Evolutionary conservation across 2,329 filamentous ascomycete genomes (phyloP).

Genomic region (Diaporthe aspalathi): DNA sequence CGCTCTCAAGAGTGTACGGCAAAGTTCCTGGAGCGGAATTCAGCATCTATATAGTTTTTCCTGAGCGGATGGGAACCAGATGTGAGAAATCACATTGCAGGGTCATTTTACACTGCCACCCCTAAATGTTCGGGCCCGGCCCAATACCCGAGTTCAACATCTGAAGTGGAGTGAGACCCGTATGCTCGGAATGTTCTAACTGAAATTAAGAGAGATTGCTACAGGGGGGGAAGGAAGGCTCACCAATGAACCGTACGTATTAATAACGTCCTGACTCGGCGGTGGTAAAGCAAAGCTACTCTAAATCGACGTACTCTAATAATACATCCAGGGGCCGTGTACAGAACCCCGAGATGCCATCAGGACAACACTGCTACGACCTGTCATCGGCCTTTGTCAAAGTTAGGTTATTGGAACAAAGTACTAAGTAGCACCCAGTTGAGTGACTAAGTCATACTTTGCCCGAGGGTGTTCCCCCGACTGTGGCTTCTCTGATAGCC

Average conservation of each 20-base stretch:
- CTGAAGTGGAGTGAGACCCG: background rate
- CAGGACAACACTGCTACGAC: background rate
- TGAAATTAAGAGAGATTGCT: constrained; percentile 2
- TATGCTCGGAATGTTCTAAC: background rate
- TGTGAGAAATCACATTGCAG: background rate
- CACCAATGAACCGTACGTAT: constrained; percentile 1
- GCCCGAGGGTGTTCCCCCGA: background rate
- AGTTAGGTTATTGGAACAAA: background rate
- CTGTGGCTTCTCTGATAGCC: background rate
- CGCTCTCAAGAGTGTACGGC: background rate
- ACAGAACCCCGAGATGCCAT: background rate
- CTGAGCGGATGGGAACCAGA: background rate
- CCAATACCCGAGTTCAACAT: background rate
- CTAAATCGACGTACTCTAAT: constrained; percentile 9
- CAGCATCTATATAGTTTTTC: background rate
- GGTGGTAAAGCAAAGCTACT: constrained; percentile 2
- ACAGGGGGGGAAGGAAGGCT: background rate
- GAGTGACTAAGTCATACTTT: no score
- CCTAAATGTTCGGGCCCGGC: background rate
- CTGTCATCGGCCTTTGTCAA: background rate
- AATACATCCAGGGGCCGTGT: background rate
- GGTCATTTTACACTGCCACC: constrained; percentile 1
- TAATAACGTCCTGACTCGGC: constrained; percentile 9
- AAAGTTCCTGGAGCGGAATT: background rate
- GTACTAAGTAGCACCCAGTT: no score